These are phyloP conservation scores for Metschnikowia proteae DNA, from an alignment of 805 yeast genomes.

Conservation along the genomic window DNA sequence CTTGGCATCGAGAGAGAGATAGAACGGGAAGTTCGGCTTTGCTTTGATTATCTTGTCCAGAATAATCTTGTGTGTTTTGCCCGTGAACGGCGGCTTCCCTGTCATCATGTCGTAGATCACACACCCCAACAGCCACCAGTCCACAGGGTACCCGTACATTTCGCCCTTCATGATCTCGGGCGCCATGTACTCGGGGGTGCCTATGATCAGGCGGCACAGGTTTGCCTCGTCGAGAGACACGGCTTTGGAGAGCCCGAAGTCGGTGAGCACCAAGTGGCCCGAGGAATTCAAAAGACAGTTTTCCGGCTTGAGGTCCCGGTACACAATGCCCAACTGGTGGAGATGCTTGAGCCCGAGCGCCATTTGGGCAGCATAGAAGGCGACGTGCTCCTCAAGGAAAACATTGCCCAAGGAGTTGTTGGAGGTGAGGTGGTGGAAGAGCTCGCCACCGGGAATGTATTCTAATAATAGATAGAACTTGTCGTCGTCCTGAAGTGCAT, in stretches of 20 bases:
- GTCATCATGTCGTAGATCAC: slow-evolving; percentile 42
- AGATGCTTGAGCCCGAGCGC: slow-evolving; percentile 72
- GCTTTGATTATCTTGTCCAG: slow-evolving; percentile 38
- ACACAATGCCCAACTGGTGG: slow-evolving; percentile 77
- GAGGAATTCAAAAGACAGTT: slow-evolving; percentile 70
- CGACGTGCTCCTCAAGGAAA: slow-evolving; percentile 60
- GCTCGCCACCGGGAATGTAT: slow-evolving; percentile 44
- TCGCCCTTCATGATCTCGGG: slow-evolving; percentile 56
- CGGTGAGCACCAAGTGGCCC: slow-evolving; percentile 84
- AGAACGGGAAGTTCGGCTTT: slow-evolving; percentile 37
- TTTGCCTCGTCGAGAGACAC: slow-evolving; percentile 39
- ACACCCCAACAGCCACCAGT: slow-evolving; percentile 48
- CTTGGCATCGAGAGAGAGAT: slow-evolving; percentile 40
- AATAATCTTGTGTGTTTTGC: slow-evolving; percentile 37
- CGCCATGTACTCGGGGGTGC: slow-evolving; percentile 78
- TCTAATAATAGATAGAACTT: slow-evolving; percentile 42
- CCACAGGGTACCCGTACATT: slow-evolving; percentile 49
- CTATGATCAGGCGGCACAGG: slow-evolving; percentile 47
- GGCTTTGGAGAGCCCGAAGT: slow-evolving; percentile 69
- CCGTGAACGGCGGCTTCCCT: slow-evolving; percentile 45
- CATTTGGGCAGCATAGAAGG: slow-evolving; percentile 78
- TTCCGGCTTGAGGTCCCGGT: slow-evolving; percentile 87
- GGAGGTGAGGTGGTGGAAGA: slow-evolving; percentile 37
- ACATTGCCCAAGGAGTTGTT: slow-evolving; percentile 36
- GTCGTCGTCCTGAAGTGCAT: slow-evolving; percentile 44